Conservation (phyloP, 2,329 filamentous ascomycete species). For the Cercospora zeae-maydis region DNA sequence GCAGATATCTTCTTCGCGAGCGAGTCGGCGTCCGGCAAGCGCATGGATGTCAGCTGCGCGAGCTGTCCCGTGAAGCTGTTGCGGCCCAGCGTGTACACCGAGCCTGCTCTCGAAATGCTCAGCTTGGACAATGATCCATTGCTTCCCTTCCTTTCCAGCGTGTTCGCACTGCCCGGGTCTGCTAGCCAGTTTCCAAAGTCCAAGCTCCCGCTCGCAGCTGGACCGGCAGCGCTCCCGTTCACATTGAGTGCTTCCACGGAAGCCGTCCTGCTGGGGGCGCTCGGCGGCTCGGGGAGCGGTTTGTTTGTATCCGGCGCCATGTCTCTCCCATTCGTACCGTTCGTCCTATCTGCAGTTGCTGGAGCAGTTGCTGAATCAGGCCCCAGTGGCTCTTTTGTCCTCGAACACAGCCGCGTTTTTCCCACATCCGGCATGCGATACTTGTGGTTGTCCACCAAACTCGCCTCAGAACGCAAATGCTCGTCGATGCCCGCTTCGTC, state of each 20-base stretch:
- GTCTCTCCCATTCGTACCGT: background rate
- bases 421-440: slow-evolving; percentile 68
- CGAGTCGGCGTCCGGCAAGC: slow-evolving; percentile 78
- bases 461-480: slow-evolving; percentile 42
- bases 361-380: slow-evolving; percentile 16
- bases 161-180: slow-evolving; percentile 13
- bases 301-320: slow-evolving; percentile 15
- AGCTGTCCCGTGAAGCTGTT: slow-evolving; percentile 92
- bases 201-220: slow-evolving; percentile 9
- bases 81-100: slow-evolving; percentile 88
- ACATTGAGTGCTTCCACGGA: slow-evolving; percentile 5
- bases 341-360: background rate
- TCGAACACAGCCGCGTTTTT: slow-evolving; percentile 50
- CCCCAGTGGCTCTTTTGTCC: slow-evolving; percentile 34
- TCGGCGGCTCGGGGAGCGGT: slow-evolving; percentile 18
- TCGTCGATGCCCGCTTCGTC: slow-evolving; percentile 33
- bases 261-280: slow-evolving; percentile 14
- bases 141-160: slow-evolving; percentile 41
- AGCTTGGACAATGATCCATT: slow-evolving; percentile 58
- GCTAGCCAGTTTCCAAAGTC: slow-evolving; percentile 15
- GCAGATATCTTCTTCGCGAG: slow-evolving; percentile 79
- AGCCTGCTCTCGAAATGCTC: slow-evolving; percentile 65
- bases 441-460: slow-evolving; percentile 65
- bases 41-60: slow-evolving; percentile 84
- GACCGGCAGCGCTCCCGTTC: slow-evolving; percentile 4